Evolutionary conservation across 1,284 basidiomycete genomes (phyloP).

Genomic region (Pseudozyma pruni): DNA sequence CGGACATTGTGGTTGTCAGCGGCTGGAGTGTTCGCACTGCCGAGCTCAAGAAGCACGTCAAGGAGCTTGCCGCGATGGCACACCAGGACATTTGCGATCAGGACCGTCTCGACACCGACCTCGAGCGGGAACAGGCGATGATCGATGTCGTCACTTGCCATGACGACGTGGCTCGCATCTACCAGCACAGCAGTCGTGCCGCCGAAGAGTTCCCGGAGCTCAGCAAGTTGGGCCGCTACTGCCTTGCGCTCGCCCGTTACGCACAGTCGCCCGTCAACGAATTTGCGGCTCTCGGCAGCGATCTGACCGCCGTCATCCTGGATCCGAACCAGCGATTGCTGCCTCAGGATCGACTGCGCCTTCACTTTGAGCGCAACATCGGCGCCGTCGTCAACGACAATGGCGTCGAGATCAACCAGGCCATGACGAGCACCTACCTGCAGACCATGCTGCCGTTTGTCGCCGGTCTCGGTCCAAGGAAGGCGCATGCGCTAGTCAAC

Average conservation of each 20-base stretch:
- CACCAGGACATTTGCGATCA: conserved; percentile 67
- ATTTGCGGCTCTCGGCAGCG: conserved; percentile 62
- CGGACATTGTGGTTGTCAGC: conserved; percentile 88
- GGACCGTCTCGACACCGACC: conserved; percentile 35
- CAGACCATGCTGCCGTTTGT: conserved; percentile 88
- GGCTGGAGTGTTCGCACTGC: conserved; percentile 78
- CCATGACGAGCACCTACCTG: conserved; percentile 86
- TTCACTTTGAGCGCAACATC: conserved; percentile 84
- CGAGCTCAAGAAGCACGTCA: conserved; percentile 73
- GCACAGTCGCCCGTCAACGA: conserved; percentile 83
- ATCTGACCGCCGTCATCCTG: conserved; percentile 61
- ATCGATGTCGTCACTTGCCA: conserved; percentile 79
- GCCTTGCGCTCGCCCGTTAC: conserved; percentile 91
- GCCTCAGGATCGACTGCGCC: conserved; percentile 83
- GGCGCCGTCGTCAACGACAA: conserved; percentile 90
- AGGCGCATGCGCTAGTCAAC: conserved; percentile 83
- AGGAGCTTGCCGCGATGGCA: conserved; percentile 75
- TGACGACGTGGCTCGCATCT: conserved; percentile 93
- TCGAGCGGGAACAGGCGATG: conserved; percentile 42
- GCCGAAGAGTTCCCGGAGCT: conserved; percentile 85
- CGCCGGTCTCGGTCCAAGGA: conserved; percentile 92
- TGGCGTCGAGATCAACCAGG: conserved; percentile 95
- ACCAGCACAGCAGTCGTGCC: conserved; percentile 89
- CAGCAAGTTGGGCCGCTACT: conserved; percentile 86
- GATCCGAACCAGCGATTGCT: conserved; percentile 83